These are phyloP conservation scores for Colletotrichum camelliae DNA, from an alignment of 2,329 filamentous ascomycete species.

Conservation along the genomic window DNA sequence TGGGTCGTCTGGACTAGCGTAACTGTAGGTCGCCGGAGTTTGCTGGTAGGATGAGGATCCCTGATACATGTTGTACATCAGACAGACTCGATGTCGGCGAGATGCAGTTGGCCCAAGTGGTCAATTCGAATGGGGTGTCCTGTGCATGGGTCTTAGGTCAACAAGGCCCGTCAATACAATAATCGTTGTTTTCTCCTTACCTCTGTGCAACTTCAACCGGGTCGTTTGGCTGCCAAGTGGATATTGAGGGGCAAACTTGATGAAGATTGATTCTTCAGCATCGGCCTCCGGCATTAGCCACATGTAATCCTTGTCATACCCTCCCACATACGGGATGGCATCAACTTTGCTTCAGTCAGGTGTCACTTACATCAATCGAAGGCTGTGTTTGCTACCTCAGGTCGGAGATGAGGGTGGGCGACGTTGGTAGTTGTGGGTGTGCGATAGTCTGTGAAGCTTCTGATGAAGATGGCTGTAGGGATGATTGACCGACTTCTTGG, in stretches of 20 bases:
- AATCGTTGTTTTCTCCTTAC: neutral
- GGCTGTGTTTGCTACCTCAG: too few species aligned
- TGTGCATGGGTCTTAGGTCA: neutral
- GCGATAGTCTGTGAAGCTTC: neutral
- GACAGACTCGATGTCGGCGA: rapidly evolving
- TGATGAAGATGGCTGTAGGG: neutral
- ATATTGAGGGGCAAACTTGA: neutral
- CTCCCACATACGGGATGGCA: neutral
- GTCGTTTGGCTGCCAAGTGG: neutral
- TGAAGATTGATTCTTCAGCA: neutral
- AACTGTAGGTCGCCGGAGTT: neutral
- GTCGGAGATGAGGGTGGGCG: neutral
- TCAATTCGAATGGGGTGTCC: neutral
- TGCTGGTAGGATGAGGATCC: neutral
- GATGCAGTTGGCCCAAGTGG: neutral
- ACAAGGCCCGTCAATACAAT: too few species aligned
- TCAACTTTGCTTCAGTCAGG: neutral
- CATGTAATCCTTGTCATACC: neutral
- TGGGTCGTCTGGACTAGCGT: neutral
- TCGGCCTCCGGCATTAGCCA: neutral
- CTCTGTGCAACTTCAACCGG: neutral
- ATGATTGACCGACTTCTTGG: neutral
- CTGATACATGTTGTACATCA: neutral
- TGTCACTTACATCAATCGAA: too few species aligned
- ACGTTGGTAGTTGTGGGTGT: neutral